These are phyloP conservation scores for Xylaria sp. DNA, from an alignment of 495 filamentous ascomycete genomes.

Conservation along the genomic window DNA sequence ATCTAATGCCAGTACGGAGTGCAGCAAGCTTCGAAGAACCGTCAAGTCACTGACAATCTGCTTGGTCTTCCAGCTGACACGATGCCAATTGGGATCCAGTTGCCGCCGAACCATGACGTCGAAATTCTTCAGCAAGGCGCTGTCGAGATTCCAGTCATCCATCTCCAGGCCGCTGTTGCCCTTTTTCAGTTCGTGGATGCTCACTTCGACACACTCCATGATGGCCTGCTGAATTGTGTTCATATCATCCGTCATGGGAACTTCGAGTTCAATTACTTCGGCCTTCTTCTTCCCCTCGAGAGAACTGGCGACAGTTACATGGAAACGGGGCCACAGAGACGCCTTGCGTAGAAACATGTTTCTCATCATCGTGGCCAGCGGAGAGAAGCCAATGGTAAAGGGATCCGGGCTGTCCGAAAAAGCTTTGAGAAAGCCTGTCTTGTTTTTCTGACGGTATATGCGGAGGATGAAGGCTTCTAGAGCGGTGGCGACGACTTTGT, in stretches of 20 bases:
- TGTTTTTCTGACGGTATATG: constrained; percentile 92
- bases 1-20: constrained; percentile 85
- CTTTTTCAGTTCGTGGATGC: constrained; percentile 90
- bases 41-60: constrained; percentile 91
- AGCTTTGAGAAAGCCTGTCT: constrained; percentile 90
- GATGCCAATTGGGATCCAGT: constrained; percentile 95
- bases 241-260: constrained; percentile 97
- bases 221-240: constrained; percentile 90
- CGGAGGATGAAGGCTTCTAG: constrained; percentile 94
- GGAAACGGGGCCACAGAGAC: constrained; percentile 94
- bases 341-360: constrained; percentile 91
- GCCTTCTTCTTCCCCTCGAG: constrained; percentile 93
- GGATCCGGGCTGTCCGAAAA: constrained; percentile 95
- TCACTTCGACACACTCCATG: constrained; percentile 94
- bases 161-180: constrained; percentile 88
- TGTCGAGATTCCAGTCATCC: constrained; percentile 98
- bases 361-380: constrained; percentile 87
- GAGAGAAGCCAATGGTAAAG: constrained; percentile 88
- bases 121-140: constrained; percentile 90
- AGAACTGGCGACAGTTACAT: constrained; percentile 84
- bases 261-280: constrained; percentile 94
- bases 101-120: constrained; percentile 88
- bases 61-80: constrained; percentile 91
- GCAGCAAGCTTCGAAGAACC: constrained; percentile 84
- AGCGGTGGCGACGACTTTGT: constrained; percentile 85